Percentiles rank a stretch among this genome's conserved stretches.
Evolutionary conservation across 176 grass and related monocot species (phyloP).

Genomic region (Triticum dicoccoides): DNA sequence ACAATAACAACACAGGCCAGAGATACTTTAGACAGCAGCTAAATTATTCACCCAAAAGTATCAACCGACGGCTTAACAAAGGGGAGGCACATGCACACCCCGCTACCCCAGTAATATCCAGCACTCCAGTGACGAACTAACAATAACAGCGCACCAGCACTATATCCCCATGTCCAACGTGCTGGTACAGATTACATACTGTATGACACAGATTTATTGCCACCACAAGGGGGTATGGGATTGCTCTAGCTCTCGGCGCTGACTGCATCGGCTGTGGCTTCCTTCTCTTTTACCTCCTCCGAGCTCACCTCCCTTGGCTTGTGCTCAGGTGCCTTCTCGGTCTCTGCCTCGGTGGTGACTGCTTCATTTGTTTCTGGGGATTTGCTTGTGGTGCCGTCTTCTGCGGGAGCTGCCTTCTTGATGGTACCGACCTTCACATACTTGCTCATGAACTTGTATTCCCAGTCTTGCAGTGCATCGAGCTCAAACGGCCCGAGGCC

Average conservation of each 20-base stretch:
- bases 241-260: constrained; percentile 24
- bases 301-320: constrained; percentile 8
- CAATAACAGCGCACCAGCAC: constrained; percentile 15
- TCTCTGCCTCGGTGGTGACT: background rate
- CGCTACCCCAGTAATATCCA: background rate
- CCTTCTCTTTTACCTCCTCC: constrained; percentile 31
- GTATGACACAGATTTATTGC: constrained; percentile 33
- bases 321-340: constrained; percentile 5
- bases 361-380: constrained; percentile 30
- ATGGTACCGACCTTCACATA: constrained; percentile 85
- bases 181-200: constrained; percentile 20
- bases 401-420: constrained; percentile 49
- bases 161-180: background rate
- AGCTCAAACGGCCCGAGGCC: constrained; percentile 87
- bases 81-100: background rate
- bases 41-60: constrained; percentile 28
- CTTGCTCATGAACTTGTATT: constrained; percentile 96
- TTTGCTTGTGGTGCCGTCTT: constrained; percentile 30
- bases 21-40: background rate
- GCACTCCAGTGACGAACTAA: background rate
- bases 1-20: background rate
- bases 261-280: constrained; percentile 2
- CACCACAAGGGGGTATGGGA: background rate
- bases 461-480: constrained; percentile 83
- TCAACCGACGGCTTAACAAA: background rate